These are phyloP conservation scores for Waltiozyma solani DNA, from an alignment of 1,139 yeast species.

Conservation along the genomic window DNA sequence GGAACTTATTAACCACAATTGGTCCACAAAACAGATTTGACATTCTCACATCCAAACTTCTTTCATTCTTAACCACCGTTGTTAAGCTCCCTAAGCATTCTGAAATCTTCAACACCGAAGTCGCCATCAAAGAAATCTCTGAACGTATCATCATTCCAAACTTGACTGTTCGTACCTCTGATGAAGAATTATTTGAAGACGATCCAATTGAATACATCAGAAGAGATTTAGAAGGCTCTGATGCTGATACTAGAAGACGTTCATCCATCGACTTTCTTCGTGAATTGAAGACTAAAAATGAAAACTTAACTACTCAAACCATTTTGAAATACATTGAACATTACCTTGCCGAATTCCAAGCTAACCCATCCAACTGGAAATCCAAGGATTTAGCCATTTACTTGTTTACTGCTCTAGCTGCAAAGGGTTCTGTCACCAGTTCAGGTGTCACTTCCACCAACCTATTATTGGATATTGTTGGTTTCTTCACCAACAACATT, in stretches of 20 bases:
- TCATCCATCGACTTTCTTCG: constrained; percentile 86
- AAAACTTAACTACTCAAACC: constrained; percentile 60
- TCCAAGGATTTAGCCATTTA: constrained; percentile 83
- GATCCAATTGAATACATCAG: constrained; percentile 92
- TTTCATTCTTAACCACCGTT: constrained; percentile 76
- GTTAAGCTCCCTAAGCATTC: constrained; percentile 60
- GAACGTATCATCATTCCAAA: constrained; percentile 85
- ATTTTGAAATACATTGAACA: constrained; percentile 70
- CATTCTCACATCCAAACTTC: constrained; percentile 69
- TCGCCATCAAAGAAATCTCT: constrained; percentile 64
- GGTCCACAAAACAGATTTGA: constrained; percentile 75
- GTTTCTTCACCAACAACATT: constrained; percentile 71
- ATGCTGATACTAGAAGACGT: constrained; percentile 84
- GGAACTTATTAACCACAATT: constrained; percentile 63
- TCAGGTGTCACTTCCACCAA: constrained; percentile 88
- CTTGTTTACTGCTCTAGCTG: constrained; percentile 80
- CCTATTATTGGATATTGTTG: constrained; percentile 73
- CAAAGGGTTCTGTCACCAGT: constrained; percentile 78
- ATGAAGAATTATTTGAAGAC: constrained; percentile 90
- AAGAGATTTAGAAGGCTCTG: constrained; percentile 91
- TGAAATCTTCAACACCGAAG: constrained; percentile 55
- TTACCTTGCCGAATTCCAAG: constrained; percentile 44
- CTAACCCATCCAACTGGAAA: constrained; percentile 53
- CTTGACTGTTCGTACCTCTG: constrained; percentile 72
- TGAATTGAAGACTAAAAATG: constrained; percentile 75